Percentiles rank a stretch among this genome's conserved stretches.
phyloP scores from a whole-genome alignment of 495 filamentous ascomycete genomes.

The Podospora didyma region DNA sequence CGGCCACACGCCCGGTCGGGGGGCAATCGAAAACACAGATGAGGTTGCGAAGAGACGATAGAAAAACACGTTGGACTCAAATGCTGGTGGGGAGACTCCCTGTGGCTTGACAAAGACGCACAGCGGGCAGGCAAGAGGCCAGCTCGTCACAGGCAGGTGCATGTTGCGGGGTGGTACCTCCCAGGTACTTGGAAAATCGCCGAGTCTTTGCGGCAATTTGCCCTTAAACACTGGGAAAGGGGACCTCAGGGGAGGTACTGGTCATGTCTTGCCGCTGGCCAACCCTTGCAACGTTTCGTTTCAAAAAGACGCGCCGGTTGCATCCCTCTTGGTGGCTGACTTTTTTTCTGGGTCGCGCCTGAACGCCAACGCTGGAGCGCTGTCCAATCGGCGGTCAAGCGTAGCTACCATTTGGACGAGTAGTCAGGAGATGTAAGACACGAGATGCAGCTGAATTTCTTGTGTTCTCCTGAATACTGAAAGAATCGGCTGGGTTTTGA shows the following conservation, averaged over 20 bases:
- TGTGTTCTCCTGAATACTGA: too few species aligned
- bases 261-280: not conserved
- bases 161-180: too few species aligned
- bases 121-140: too few species aligned
- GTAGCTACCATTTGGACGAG: not conserved
- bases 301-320: slow-evolving; percentile 5
- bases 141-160: too few species aligned
- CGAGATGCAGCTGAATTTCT: not conserved
- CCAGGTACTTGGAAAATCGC: not conserved
- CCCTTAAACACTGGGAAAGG: not conserved
- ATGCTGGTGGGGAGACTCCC: too few species aligned
- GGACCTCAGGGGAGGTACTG: not conserved
- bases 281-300: slow-evolving; percentile 10
- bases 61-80: too few species aligned
- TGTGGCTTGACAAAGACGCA: too few species aligned
- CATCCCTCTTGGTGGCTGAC: slow-evolving; percentile 1
- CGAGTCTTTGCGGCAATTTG: not conserved
- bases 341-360: not conserved
- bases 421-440: not conserved
- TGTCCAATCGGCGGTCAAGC: not conserved
- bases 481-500: not conserved
- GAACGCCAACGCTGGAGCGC: not conserved
- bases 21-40: too few species aligned
- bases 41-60: too few species aligned
- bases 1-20: too few species aligned